Conservation (phyloP, 2,329 filamentous ascomycete species). For the Pestalotiopsis sp. region DNA sequence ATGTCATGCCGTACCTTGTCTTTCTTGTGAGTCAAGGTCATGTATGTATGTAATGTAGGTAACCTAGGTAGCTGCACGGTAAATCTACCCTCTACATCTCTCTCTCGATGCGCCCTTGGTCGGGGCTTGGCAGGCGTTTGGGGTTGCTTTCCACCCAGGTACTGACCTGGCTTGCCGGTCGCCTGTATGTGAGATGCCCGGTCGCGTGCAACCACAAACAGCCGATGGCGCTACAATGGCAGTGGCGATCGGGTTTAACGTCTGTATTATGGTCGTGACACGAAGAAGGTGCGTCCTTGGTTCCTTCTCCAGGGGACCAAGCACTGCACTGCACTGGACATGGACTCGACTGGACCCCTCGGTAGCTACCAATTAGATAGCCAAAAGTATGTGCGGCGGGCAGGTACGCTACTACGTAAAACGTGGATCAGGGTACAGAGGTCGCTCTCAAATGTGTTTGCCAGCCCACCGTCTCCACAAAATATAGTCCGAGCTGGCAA, state of each 20-base stretch:
- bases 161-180: neutral
- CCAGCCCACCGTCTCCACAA: too few species aligned
- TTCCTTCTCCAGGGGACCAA: neutral
- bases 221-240: neutral
- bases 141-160: neutral
- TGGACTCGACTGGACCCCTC: too few species aligned
- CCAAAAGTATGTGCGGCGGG: too few species aligned
- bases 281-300: neutral
- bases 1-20: neutral
- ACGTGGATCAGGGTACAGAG: neutral
- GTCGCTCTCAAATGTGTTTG: too few species aligned
- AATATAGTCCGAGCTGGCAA: too few species aligned
- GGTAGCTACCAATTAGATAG: too few species aligned
- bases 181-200: neutral
- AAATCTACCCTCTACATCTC: constrained; percentile 2
- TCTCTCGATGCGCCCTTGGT: constrained; percentile 7
- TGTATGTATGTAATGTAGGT: neutral
- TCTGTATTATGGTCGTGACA: neutral
- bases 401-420: neutral
- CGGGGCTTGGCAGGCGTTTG: constrained; percentile 10
- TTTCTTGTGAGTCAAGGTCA: neutral
- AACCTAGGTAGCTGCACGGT: neutral
- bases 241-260: neutral
- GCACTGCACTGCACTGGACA: neutral
- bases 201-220: neutral